These are phyloP conservation scores for Didymella glomerata DNA, from an alignment of 2,329 filamentous ascomycete genomes.

Conservation along the genomic window DNA sequence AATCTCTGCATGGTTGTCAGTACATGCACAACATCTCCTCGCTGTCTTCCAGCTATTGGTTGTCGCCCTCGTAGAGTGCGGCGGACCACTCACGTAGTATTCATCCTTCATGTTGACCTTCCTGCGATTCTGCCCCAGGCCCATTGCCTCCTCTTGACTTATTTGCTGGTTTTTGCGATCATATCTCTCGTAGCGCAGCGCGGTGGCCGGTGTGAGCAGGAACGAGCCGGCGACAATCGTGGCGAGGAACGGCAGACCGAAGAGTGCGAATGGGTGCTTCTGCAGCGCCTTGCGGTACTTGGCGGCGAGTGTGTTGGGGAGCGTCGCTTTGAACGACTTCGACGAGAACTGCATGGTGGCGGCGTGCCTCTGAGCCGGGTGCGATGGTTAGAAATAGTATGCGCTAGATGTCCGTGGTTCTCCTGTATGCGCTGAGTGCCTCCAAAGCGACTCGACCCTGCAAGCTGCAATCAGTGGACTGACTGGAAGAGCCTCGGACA, in stretches of 20 bases:
- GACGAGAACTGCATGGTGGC: conserved; percentile 60
- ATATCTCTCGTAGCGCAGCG: conserved; percentile 90
- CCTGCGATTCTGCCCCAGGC: conserved; percentile 74
- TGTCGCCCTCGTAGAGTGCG: neutral
- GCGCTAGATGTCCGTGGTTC: neutral
- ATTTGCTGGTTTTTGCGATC: conserved; percentile 89
- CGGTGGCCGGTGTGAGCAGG: conserved; percentile 91
- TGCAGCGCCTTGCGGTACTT: conserved; percentile 78
- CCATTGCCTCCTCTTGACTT: conserved; percentile 84
- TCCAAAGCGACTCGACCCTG: neutral
- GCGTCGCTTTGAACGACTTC: conserved; percentile 64
- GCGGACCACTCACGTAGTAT: conserved; percentile 74
- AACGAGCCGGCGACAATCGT: conserved; percentile 94
- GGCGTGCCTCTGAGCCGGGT: neutral
- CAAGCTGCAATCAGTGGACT: conserved; percentile 11
- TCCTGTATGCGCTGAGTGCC: neutral
- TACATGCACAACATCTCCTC: neutral
- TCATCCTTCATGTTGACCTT: conserved; percentile 84
- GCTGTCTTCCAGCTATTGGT: neutral
- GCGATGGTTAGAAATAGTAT: neutral
- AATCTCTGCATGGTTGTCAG: conserved; percentile 65
- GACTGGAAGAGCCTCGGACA: conserved; percentile 10
- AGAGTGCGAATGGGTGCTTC: conserved; percentile 86
- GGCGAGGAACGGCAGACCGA: conserved; percentile 89
- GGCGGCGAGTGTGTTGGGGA: conserved; percentile 70